Base-by-base conservation (phyloP, 352 stramenopile genomes). In the Phytophthora cryptogea region DNA sequence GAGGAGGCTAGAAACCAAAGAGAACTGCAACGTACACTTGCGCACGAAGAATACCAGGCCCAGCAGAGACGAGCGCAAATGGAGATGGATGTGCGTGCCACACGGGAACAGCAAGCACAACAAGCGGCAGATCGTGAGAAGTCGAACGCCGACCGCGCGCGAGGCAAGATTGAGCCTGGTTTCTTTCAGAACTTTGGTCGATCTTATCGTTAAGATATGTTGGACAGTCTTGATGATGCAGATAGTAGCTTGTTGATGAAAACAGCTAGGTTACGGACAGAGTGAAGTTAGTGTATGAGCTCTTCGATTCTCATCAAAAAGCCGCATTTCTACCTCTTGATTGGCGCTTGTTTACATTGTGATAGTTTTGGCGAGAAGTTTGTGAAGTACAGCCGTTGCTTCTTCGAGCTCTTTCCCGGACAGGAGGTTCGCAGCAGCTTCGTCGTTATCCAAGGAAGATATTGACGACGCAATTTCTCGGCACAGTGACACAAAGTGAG, bases 161-260 rank as follows among this genome's bases (percentile, higher is more conserved):
- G 68, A 11, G 80, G 82, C 26, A 84, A 86, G 49, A 83, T 91
- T 26, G 80, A 93, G 45, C 67, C 73, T n/a, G 63, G 63, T 3
- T 93, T 93, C 62, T 93, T 93, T 63, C 76, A 88, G 47, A 63
- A 54, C 27, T 93, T 93, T 45, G 84, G 81, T 27, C 70, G 69
- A 27, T 91, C 84, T n/a, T 93, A 90, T 66, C 81, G 84, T 74
- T 93, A 44, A 52, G 14, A 39, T 14, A 8, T 46, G 13, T 11
- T 37, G 27, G 4, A 54, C 13, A 35, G 17, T 2, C 7, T 55
- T 27, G 43, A 35, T 14, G 5, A 43, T 41, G 31, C 17, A 20
- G 20, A 33, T 32, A 39, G 49, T 44, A 55, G 51, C n/a, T n/a
- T 71, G 40, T 43, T 37, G n/a, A 53, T 44, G 35, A n/a, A 59